A percentile compares a stretch with the other conserved stretches of the same genome.
Evolutionary conservation across 2,329 filamentous ascomycete genomes (phyloP).

Genomic region (Trichoderma koningii): DNA sequence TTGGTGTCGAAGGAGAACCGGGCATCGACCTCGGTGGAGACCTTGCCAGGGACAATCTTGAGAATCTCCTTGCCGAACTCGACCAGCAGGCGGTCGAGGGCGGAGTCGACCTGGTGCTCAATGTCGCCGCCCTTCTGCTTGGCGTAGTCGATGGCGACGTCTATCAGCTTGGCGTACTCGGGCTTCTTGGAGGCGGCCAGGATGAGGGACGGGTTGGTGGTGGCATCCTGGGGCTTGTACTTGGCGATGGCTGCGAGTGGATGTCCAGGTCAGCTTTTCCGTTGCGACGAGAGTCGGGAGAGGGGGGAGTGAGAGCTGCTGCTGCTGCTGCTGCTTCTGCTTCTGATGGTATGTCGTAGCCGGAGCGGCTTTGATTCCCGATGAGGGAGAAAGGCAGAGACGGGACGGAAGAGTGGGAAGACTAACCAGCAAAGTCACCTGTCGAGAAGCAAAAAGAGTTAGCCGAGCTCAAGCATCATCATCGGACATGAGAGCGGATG

Average conservation of each 20-base stretch:
- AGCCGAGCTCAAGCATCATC: slow-evolving; percentile 29
- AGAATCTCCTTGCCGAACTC: slow-evolving; percentile 99
- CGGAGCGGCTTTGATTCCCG: not conserved
- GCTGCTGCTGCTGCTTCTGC: slow-evolving; percentile 2
- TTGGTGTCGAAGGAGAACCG: slow-evolving; percentile 93
- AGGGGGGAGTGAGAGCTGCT: not conserved
- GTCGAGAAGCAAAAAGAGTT: slow-evolving; percentile 33
- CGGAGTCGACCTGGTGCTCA: slow-evolving; percentile 83
- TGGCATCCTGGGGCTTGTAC: slow-evolving; percentile 99
- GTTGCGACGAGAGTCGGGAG: not conserved
- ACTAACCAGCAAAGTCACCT: slow-evolving; percentile 80
- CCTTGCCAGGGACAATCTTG: slow-evolving; percentile 94
- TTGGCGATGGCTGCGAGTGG: slow-evolving; percentile 80
- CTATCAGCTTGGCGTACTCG: slow-evolving; percentile 92
- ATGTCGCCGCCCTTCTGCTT: slow-evolving; percentile 71
- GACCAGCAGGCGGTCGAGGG: slow-evolving; percentile 91
- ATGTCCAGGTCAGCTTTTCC: slow-evolving; percentile 33
- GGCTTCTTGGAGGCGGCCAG: slow-evolving; percentile 97
- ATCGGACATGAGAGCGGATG: slow-evolving; percentile 13
- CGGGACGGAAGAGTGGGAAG: slow-evolving; percentile 13
- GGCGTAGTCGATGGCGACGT: slow-evolving; percentile 79
- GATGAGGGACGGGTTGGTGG: slow-evolving; percentile 98
- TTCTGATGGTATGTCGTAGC: not conserved
- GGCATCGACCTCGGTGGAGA: slow-evolving; percentile 98
- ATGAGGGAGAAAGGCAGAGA: not conserved